Evolutionary conservation across 768 basidiomycete genomes (phyloP).

Genomic region (Thelephora aurantiotincta): DNA sequence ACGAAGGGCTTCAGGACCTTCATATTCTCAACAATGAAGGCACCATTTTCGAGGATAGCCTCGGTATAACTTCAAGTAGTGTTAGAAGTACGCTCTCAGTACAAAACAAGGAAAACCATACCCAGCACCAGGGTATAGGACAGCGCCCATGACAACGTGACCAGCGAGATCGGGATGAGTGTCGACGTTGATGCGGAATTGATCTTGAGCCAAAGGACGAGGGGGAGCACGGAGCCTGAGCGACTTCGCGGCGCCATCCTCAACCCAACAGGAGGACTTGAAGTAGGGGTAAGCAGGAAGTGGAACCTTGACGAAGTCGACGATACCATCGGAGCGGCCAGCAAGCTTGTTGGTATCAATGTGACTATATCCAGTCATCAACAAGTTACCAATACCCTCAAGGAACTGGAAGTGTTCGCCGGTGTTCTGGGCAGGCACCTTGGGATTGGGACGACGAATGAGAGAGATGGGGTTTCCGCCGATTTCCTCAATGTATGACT

Average conservation of each 20-base stretch:
- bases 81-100: background rate
- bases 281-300: constrained; percentile 19
- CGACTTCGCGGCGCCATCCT: constrained; percentile 14
- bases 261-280: constrained; percentile 14
- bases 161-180: constrained; percentile 11
- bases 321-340: constrained; percentile 6
- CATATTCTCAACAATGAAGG: constrained; percentile 16
- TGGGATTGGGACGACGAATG: constrained; percentile 19
- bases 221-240: constrained; percentile 14
- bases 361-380: constrained; percentile 16
- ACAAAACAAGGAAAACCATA: constrained; percentile 1
- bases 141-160: constrained; percentile 8
- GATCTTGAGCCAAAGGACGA: constrained; percentile 8
- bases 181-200: constrained; percentile 12
- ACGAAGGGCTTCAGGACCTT: constrained; percentile 18
- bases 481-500: constrained; percentile 20
- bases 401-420: constrained; percentile 20
- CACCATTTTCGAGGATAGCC: constrained; percentile 20
- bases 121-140: constrained; percentile 11
- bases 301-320: constrained; percentile 13
- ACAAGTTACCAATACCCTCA: constrained; percentile 19
- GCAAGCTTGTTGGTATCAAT: constrained; percentile 17
- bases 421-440: constrained; percentile 17
- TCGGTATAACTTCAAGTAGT: constrained; percentile 12
- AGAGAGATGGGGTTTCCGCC: constrained; percentile 17